phyloP scores from a whole-genome alignment of 1,284 basidiomycete species.

The Fereydounia khargensis region DNA sequence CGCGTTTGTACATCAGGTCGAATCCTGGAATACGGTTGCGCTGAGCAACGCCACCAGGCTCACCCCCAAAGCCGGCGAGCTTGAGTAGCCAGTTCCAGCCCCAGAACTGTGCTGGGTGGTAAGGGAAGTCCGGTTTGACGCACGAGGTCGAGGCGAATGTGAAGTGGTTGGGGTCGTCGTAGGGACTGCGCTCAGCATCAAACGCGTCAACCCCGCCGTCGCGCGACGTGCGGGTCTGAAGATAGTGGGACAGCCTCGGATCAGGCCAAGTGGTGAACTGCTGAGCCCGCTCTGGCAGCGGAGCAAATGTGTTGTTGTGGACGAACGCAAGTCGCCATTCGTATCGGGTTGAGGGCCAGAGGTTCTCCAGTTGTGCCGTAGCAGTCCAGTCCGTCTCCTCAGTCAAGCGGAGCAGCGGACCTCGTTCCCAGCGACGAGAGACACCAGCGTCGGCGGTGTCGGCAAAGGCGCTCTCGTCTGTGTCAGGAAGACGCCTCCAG shows the following conservation, averaged over 20 bases:
- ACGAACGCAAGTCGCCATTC: conserved; percentile 65
- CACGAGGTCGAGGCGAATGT: conserved; percentile 51
- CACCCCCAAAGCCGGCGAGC: conserved; percentile 33
- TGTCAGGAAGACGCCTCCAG: conserved; percentile 16
- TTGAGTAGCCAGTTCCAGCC: conserved; percentile 50
- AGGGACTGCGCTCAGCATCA: conserved; percentile 25
- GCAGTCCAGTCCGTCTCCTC: conserved; percentile 68
- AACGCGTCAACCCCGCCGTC: background rate
- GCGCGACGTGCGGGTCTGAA: conserved; percentile 22
- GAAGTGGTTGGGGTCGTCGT: conserved; percentile 55
- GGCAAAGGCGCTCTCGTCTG: conserved; percentile 15
- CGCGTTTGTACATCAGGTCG: conserved; percentile 64
- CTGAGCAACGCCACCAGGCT: conserved; percentile 41
- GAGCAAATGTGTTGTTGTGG: conserved; percentile 20
- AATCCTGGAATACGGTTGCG: conserved; percentile 66
- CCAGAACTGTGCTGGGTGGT: conserved; percentile 54
- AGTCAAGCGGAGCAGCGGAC: conserved; percentile 41
- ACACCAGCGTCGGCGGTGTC: conserved; percentile 8
- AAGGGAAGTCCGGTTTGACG: conserved; percentile 57
- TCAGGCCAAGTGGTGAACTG: conserved; percentile 64
- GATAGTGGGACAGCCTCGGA: conserved; percentile 46
- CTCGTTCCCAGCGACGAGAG: conserved; percentile 52
- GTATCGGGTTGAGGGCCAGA: conserved; percentile 72
- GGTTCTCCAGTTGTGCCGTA: conserved; percentile 64
- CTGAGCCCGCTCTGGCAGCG: conserved; percentile 18